phyloP scores from a whole-genome alignment of 1,139 yeast species.

The Geotrichum siamense region DNA sequence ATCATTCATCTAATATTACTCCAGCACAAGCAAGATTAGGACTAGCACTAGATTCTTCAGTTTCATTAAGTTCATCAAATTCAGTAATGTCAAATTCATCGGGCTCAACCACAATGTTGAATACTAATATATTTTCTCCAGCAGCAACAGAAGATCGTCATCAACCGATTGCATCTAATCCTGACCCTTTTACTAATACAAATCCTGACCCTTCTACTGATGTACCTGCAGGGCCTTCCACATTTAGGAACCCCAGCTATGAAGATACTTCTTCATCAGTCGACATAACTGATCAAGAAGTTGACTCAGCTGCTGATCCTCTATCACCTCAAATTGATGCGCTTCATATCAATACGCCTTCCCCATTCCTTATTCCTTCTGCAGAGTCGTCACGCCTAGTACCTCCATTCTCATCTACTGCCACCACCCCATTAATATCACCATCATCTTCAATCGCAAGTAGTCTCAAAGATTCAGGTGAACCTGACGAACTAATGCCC shows the following conservation, averaged over 20 bases:
- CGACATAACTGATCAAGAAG: too few species aligned
- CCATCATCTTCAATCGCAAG: conserved; percentile 2
- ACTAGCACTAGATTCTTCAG: not conserved
- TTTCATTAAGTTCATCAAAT: not conserved
- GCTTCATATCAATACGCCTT: not conserved
- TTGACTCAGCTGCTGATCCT: not conserved
- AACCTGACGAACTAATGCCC: conserved; percentile 8
- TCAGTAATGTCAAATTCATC: not conserved
- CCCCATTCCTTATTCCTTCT: not conserved
- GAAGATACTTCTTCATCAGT: not conserved
- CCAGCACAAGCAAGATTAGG: not conserved
- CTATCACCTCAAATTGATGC: not conserved
- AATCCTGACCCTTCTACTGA: not conserved
- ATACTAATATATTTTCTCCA: not conserved
- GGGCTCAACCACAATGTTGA: not conserved
- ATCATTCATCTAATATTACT: not conserved
- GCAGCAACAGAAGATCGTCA: not conserved
- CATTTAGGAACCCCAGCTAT: not conserved
- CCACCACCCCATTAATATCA: not conserved
- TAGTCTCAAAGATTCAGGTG: not conserved
- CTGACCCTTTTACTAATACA: too few species aligned
- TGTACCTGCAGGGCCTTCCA: not conserved
- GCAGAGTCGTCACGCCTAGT: not conserved
- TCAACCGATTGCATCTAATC: too few species aligned
- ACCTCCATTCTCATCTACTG: not conserved